Conservation (phyloP, 768 basidiomycete species). For the Boletus pseudo-olivaceus region DNA sequence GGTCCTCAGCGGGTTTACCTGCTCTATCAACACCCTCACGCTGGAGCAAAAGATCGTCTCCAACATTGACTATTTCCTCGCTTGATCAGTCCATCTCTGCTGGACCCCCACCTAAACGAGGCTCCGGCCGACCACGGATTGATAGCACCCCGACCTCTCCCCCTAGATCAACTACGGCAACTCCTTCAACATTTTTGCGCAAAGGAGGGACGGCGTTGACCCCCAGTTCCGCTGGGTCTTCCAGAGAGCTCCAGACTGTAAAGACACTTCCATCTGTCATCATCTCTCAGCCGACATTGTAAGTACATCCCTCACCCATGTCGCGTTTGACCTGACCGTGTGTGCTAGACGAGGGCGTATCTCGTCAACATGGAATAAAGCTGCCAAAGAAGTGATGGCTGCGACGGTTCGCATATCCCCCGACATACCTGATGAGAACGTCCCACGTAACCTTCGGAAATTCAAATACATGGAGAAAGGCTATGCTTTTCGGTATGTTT, state of each 20-base stretch:
- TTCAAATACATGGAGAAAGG: conserved; percentile 54
- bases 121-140: conserved; percentile 2
- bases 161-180: not conserved
- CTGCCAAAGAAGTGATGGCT: conserved; percentile 25
- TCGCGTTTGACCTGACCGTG: conserved; percentile 1
- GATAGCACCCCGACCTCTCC: conserved; percentile 8
- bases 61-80: conserved; percentile 5
- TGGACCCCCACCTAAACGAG: conserved; percentile 7
- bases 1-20: conserved; percentile 4
- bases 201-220: conserved; percentile 1
- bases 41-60: conserved; percentile 11
- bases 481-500: conserved; percentile 45
- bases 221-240: conserved; percentile 14
- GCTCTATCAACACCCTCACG: conserved; percentile 3
- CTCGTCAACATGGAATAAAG: conserved; percentile 30
- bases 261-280: conserved; percentile 16
- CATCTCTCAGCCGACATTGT: conserved; percentile 23
- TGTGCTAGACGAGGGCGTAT: conserved; percentile 23
- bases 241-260: not conserved
- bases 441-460: conserved; percentile 39
- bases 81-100: conserved; percentile 15
- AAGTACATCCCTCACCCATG: not conserved
- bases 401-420: conserved; percentile 33
- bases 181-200: conserved; percentile 3
- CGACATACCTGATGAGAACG: conserved; percentile 33